Conservation (phyloP, 1,284 basidiomycete genomes). For the Termitomyces sp. region DNA sequence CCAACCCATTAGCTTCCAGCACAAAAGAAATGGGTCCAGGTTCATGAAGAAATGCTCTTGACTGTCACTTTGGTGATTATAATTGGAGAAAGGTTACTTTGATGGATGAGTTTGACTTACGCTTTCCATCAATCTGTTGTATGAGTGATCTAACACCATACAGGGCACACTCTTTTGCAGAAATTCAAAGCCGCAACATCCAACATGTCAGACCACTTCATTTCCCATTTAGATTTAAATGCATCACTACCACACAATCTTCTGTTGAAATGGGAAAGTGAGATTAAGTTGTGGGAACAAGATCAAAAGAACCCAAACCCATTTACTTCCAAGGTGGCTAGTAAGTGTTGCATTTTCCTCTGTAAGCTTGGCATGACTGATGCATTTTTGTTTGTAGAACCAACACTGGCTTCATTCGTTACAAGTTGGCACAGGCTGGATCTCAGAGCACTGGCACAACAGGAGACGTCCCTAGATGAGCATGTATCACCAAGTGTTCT, state of each 20-base stretch:
- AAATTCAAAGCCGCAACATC: constrained; percentile 7
- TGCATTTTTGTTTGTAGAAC: neutral
- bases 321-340: constrained; percentile 12
- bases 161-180: constrained; percentile 1
- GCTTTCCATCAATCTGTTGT: too few species aligned
- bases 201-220: constrained; percentile 5
- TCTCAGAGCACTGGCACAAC: neutral
- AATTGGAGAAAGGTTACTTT: neutral
- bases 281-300: constrained; percentile 20
- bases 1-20: neutral
- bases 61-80: neutral
- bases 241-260: constrained; percentile 1
- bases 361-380: neutral
- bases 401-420: constrained; percentile 2
- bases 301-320: constrained; percentile 18
- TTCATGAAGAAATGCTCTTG: neutral
- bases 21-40: neutral
- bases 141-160: neutral
- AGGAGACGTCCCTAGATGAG: neutral
- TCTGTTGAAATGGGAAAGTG: constrained; percentile 13
- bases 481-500: constrained; percentile 5
- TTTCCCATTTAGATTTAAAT: constrained; percentile 5
- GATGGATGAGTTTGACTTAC: neutral
- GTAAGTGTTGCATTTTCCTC: constrained; percentile 7
- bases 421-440: neutral